Base-by-base conservation (phyloP, 1,284 basidiomycete genomes). In the Pseudozyma hubeiensis region DNA sequence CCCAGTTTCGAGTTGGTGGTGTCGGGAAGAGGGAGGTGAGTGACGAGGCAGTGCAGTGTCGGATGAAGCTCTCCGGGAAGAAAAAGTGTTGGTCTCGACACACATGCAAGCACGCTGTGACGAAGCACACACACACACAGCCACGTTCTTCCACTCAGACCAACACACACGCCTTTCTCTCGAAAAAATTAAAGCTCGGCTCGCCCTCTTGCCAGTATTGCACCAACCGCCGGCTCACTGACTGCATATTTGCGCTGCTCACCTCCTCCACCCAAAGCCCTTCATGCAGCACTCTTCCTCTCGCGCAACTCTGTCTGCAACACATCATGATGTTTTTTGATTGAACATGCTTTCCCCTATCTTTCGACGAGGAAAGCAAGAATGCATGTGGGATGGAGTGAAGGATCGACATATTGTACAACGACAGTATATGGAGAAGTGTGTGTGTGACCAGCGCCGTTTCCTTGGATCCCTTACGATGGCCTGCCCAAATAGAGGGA, bases 401-500 rank as follows among this genome's bases (percentile, higher is more conserved):
- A 39, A 16, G 10, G 19, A 47, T 68, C 55, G 60, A 63, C 54
- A 69, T 59, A 64, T 46, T 48, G 60, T 64, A 69, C 66, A 68
- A 55, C 39, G 48, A 60, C 60, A 54, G 52, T 61, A 41, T 43
- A 47, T n/a, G 41, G 13, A 14, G 35, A 17, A 14, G 29, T 31
- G 46, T n/a, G 11, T 14, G 46, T 10, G 14, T 19, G n/a, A 49
- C 60, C 60, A 59, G 48, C 37, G 61, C 53, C 66, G 61, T 69
- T 69, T 69, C 66, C 66, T 44, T 64, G 64, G 16, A 64, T 64
- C 66, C 66, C 66, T 50, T 60, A 56, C 60, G 64, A 37, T 14
- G 30, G 29, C 33, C n/a, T 16, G 35, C 39, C 56, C 8, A 47
- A 14, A 7, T 13, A 17, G 35, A 19, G 5, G 35, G 41, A 44